These are phyloP conservation scores for Linum lewisii DNA, from an alignment of 345 rosid genomes.

Conservation along the genomic window DNA sequence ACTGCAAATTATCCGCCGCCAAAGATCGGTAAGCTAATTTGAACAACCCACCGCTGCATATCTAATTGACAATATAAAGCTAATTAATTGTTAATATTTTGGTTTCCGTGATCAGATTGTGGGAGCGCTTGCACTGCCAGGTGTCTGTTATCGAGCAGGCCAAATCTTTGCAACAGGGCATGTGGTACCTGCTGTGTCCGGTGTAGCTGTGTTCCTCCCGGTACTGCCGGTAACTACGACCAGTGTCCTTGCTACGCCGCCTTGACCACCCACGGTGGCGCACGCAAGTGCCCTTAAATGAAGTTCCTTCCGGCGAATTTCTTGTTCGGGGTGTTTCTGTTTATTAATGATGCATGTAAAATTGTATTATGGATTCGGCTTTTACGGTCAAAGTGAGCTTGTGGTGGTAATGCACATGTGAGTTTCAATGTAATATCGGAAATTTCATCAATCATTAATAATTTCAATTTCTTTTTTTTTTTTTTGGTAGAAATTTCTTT, in stretches of 20 bases:
- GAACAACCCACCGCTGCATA: too few species aligned
- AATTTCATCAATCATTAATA: too few species aligned
- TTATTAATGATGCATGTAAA: too few species aligned
- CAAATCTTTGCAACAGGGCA: slow-evolving; percentile 5
- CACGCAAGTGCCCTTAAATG: slow-evolving; percentile 6
- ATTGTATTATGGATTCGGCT: too few species aligned
- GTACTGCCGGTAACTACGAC: slow-evolving; percentile 1
- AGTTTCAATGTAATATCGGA: too few species aligned
- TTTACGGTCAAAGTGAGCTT: too few species aligned
- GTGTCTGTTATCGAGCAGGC: slow-evolving; percentile 4
- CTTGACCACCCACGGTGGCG: slow-evolving; percentile 9
- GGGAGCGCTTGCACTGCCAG: slow-evolving; percentile 2
- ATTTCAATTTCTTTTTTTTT: too few species aligned
- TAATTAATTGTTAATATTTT: too few species aligned
- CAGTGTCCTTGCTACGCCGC: slow-evolving; percentile 4
- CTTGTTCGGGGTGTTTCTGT: neutral
- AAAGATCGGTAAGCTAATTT: neutral
- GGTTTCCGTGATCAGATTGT: slow-evolving; percentile 4
- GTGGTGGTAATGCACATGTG: too few species aligned
- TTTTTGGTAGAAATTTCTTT: too few species aligned
- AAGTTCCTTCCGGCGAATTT: neutral
- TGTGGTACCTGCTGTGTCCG: slow-evolving; percentile 8
- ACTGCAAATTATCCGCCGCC: neutral
- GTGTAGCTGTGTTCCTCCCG: slow-evolving; percentile 5
- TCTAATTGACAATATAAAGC: too few species aligned